Base-by-base conservation (phyloP, 2,329 filamentous ascomycete species). In the Fonsecaea multimorphosa region DNA sequence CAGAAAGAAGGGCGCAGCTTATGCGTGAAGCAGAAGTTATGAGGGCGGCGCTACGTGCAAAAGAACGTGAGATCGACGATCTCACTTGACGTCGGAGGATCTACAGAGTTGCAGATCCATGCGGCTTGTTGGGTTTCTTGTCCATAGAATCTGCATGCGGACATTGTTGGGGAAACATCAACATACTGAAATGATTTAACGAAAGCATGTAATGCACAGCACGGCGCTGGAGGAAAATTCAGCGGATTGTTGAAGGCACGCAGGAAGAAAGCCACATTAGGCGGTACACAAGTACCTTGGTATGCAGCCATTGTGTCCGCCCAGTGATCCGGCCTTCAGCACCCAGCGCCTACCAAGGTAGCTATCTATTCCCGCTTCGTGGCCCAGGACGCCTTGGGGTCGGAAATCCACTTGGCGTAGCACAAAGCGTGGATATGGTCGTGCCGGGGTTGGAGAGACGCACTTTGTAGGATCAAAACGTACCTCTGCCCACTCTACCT, bases 1-100 rank as follows among this genome's bases (percentile, higher is more conserved):
- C 52, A 5, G 71, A 72, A 46, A 56, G 74, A 72, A 49, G 74
- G 73, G 59, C 77, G 72, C 61, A 73, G 55, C 79, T 96, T 56
- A 85, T 89, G 74, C 83, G 87, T 27, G 91, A 96, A 76, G 88
- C 91, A 0, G 90, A 93, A 73, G 83, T 83, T 59, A 95, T 95
- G 87, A 85, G 90, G 40, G 86, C 89, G 75, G 82, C 90, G 76
- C 81, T 93, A 32, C 84, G 87, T 9, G 89, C 86, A 12, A 93
- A 93, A 73, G 91, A 93, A 77, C 83, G 87, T 54, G 91, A 93
- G 73, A 79, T 93, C 63, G 88, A 88, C 56, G 81, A 82, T 40
- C 74, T 86, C 65, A 79, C 77, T 49, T 75, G 75, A 69, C n/a
- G 16, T 51, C 29, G 1, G 34, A 8, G 27, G 56, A 49, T 46